Evolutionary conservation across 495 filamentous ascomycete genomes (phyloP).

Genomic region (Penicillium roqueforti): DNA sequence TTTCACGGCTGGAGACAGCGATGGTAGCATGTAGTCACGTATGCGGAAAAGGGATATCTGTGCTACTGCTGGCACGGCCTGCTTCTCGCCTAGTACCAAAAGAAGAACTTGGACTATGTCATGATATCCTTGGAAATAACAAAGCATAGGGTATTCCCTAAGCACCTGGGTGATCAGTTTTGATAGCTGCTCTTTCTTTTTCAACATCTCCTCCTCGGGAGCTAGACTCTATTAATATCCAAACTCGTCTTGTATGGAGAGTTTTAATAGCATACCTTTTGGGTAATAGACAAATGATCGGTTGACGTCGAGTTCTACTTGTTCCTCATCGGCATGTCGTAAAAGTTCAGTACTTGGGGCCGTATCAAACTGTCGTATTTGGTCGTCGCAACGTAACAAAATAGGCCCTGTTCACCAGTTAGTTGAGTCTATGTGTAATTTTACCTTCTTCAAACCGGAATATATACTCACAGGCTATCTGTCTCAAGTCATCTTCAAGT

Average conservation of each 20-base stretch:
- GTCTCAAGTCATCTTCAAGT: slow-evolving; percentile 73
- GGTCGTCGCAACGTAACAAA: slow-evolving; percentile 57
- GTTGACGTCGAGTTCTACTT: slow-evolving; percentile 88
- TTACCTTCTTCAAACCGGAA: background rate
- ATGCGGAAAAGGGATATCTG: slow-evolving; percentile 84
- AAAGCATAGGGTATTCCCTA: slow-evolving; percentile 76
- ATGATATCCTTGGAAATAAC: slow-evolving; percentile 98
- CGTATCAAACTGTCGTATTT: slow-evolving; percentile 18
- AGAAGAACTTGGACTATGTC: slow-evolving; percentile 97
- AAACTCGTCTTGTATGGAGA: background rate
- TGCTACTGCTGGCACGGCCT: slow-evolving; percentile 56
- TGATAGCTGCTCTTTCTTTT: slow-evolving; percentile 67
- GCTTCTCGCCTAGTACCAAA: slow-evolving; percentile 65
- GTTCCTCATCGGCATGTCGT: slow-evolving; percentile 75
- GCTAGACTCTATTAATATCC: slow-evolving; percentile 17
- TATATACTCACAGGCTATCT: slow-evolving; percentile 78
- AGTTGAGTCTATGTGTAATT: background rate
- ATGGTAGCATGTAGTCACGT: slow-evolving; percentile 95
- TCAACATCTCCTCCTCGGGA: slow-evolving; percentile 54
- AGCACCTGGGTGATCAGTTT: slow-evolving; percentile 71
- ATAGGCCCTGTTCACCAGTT: slow-evolving; percentile 61
- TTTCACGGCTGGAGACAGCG: slow-evolving; percentile 70
- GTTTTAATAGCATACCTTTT: slow-evolving; percentile 50
- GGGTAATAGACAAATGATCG: slow-evolving; percentile 98
- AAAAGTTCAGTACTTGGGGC: slow-evolving; percentile 53